Evolutionary conservation across 306 rosid genomes (phyloP), one percentile per base, ranked within the genome.

Genomic region (Prunus fruticosa): DNA sequence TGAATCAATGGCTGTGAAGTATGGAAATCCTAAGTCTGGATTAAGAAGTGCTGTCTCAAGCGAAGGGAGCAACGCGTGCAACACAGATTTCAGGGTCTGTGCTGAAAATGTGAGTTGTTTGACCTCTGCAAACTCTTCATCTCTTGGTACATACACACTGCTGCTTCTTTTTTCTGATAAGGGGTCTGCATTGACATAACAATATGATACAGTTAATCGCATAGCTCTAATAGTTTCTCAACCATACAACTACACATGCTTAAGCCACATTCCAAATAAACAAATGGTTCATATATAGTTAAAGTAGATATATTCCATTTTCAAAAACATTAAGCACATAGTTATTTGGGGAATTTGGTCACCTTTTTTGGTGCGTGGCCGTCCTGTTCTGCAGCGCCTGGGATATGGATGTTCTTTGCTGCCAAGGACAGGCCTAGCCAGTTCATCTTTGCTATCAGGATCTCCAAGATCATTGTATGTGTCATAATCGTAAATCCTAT

Each of bases 341-440:
- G 41, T 34, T 34, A 52, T 20, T 10, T 56, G 62, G 11, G 15
- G 62, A 23, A 60, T 60, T 60, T 47, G 51, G 15, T 11, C 13
- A 91, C 95, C 95, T 71, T 47, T 57, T 1, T 82, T 0, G 27
- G 57, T 53, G n/a, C 85, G 86, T 45, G 88, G 85, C 2, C 97
- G 84, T 27, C 97, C 97, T 0, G 97, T 92, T 68, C 97, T 73
- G 73, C 96, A 85, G 0, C 96, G 91, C 54, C 97, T 71, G 0
- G 97, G 96, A 47, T 92, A 90, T 0, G 96, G 93, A 53, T 54
- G 67, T 1, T 85, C n/a, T 2, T 53, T 16, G 14, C 97, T 89
- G 0, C 97, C 93, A 2, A 92, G 89, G 27, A 86, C 89, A 0
- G 89, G 93, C 45, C 97, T 79, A 23, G 68, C 64, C 30, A 79